A percentile compares a stretch with the other conserved stretches of the same genome.
These are phyloP conservation scores for Eutrema japonicum DNA, from an alignment of 345 rosid genomes.

Conservation along the genomic window DNA sequence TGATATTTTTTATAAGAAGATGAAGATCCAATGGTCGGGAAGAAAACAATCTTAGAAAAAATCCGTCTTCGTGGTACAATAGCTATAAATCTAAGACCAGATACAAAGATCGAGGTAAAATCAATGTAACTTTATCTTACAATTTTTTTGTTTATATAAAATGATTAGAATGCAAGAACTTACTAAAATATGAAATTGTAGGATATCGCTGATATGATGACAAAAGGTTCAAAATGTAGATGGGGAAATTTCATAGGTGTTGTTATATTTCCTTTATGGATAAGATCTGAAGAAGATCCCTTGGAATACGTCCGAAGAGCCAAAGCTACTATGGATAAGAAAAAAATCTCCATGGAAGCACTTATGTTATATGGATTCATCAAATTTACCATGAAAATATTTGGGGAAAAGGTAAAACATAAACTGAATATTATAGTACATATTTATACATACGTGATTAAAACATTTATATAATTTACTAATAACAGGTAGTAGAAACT, in stretches of 20 bases:
- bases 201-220: constrained; percentile 58
- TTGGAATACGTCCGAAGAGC: constrained; percentile 54
- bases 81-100: constrained; percentile 56
- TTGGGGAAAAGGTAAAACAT: constrained; percentile 49
- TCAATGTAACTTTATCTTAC: not conserved
- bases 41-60: not conserved
- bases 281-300: constrained; percentile 49
- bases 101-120: constrained; percentile 55
- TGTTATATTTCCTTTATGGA: constrained; percentile 50
- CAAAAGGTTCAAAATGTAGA: constrained; percentile 42
- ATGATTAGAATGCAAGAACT: not conserved
- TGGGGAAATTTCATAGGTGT: constrained; percentile 62
- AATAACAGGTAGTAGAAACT: constrained; percentile 44
- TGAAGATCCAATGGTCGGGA: constrained; percentile 30
- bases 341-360: constrained; percentile 58
- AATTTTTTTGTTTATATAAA: not conserved
- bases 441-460: not conserved
- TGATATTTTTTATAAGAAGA: not conserved
- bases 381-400: constrained; percentile 39
- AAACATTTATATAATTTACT: not conserved
- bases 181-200: not conserved
- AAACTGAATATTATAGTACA: not conserved
- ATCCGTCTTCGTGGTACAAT: constrained; percentile 37
- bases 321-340: constrained; percentile 51
- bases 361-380: constrained; percentile 1